Evolutionary conservation across 164 flowering plant genomes (phyloP).

Genomic region (grape (Vitis vinifera)): ASM3070453v1 NC_081806.1:18527501-18528000

Average conservation of each 20-base stretch:
- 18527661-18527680: no score
- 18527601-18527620: no score
- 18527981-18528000: constrained; percentile 79
- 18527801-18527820: constrained; percentile 44
- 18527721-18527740: constrained; percentile 24
- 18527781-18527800: constrained; percentile 50
- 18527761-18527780: constrained; percentile 54
- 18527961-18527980: constrained; percentile 76
- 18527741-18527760: constrained; percentile 6
- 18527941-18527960: constrained; percentile 76
- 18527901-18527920: constrained; percentile 78
- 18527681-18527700: no score
- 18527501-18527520: no score
- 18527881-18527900: constrained; percentile 89
- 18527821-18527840: constrained; percentile 43
- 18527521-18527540: no score
- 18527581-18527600: no score
- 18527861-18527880: constrained; percentile 73
- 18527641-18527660: no score
- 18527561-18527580: no score
- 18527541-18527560: no score
- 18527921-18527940: constrained; percentile 95
- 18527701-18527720: no score
- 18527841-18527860: constrained; percentile 37
- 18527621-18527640: no score